A percentile compares a stretch with the other conserved stretches of the same genome.
These are phyloP conservation scores for Juglanconis oblonga DNA, from an alignment of 2,329 filamentous ascomycete species.

Conservation along the genomic window DNA sequence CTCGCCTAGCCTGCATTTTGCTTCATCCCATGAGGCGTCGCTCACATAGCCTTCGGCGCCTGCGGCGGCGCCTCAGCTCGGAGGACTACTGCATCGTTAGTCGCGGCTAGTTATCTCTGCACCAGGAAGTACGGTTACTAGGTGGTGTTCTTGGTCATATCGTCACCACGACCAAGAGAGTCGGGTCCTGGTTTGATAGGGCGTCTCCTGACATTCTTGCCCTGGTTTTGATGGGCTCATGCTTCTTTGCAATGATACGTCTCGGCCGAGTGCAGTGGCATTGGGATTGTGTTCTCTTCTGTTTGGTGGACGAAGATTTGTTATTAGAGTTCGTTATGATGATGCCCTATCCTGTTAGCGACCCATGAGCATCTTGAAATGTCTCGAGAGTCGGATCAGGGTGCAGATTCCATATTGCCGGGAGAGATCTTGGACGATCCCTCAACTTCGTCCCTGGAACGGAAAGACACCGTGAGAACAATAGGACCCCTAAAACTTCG, in stretches of 20 bases:
- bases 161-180: background rate
- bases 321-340: no score
- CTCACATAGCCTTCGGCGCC: no score
- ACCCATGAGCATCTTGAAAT: background rate
- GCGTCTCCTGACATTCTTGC: background rate
- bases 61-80: no score
- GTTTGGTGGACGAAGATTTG: no score
- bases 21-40: background rate
- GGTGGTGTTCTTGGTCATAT: background rate
- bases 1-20: background rate
- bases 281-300: background rate
- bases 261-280: background rate
- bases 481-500: background rate
- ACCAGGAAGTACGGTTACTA: background rate
- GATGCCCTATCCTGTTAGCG: background rate
- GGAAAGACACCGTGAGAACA: slow-evolving; percentile 4
- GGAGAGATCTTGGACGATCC: background rate
- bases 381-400: background rate
- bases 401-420: background rate
- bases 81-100: no score
- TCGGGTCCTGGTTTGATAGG: background rate
- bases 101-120: background rate
- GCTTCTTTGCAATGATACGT: background rate
- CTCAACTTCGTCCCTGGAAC: background rate
- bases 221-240: no score